A percentile compares a stretch with the other conserved stretches of the same genome.
Evolutionary conservation across 805 yeast genomes (phyloP).

Genomic region (Cyberlindnera americana): DNA sequence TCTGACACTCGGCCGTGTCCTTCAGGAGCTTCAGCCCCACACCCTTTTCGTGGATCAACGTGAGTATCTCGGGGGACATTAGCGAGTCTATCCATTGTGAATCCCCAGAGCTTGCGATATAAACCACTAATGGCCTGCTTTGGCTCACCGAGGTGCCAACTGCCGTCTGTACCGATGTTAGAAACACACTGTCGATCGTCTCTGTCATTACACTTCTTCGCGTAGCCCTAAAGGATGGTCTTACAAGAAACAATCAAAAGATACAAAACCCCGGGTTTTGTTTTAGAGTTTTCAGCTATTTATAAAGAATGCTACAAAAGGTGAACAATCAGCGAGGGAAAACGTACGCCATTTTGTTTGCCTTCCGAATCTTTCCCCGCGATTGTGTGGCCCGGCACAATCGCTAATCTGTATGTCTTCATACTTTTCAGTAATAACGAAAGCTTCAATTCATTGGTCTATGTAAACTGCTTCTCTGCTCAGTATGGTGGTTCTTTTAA

Average conservation of each 20-base stretch:
- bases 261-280: no score
- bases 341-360: no score
- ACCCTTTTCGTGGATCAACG: constrained; percentile 26
- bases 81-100: constrained; percentile 24
- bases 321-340: no score
- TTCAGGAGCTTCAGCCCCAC: constrained; percentile 40
- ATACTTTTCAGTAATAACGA: no score
- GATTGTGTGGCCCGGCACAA: background rate
- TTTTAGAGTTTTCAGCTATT: no score
- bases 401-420: background rate
- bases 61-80: constrained; percentile 15
- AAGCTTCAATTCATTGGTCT: constrained; percentile 22
- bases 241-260: no score
- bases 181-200: constrained; percentile 19
- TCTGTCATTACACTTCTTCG: constrained; percentile 13
- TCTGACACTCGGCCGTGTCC: constrained; percentile 40
- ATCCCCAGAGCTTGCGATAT: constrained; percentile 27
- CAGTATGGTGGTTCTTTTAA: constrained; percentile 51
- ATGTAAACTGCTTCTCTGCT: constrained; percentile 55
- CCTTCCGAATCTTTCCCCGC: background rate
- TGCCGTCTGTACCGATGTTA: constrained; percentile 34
- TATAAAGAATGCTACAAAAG: no score
- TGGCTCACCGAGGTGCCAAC: constrained; percentile 37
- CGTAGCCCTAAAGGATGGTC: no score
- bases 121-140: constrained; percentile 39